phyloP scores from a whole-genome alignment of 768 basidiomycete species.

The Lactarius vividus region DNA sequence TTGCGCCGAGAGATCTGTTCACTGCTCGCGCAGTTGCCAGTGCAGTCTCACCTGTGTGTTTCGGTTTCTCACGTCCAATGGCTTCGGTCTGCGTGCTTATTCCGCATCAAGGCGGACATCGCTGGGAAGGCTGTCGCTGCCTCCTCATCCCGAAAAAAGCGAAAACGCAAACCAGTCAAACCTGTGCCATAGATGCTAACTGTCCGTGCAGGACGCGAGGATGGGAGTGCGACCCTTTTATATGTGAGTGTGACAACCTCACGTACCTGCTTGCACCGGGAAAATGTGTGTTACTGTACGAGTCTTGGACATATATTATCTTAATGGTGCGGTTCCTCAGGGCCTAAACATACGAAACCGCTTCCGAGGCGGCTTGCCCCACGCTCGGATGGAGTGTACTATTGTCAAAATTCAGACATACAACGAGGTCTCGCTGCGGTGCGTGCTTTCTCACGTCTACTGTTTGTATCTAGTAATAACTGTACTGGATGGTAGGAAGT shows the following conservation, averaged over 20 bases:
- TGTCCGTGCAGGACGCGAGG: slow-evolving; percentile 53
- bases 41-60: slow-evolving; percentile 51
- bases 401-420: slow-evolving; percentile 18
- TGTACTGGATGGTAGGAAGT: not conserved
- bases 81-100: not conserved
- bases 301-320: not conserved
- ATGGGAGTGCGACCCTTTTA: slow-evolving; percentile 68
- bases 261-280: slow-evolving; percentile 29
- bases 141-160: not conserved
- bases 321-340: not conserved
- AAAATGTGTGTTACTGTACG: not conserved
- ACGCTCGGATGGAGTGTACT: not conserved
- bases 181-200: slow-evolving; percentile 37
- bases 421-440: slow-evolving; percentile 18
- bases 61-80: not conserved
- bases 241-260: slow-evolving; percentile 53
- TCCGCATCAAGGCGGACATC: slow-evolving; percentile 45
- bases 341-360: not conserved
- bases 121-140: slow-evolving; percentile 56
- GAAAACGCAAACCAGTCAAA: slow-evolving; percentile 21
- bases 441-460: not conserved
- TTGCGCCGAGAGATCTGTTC: slow-evolving; percentile 49
- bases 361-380: not conserved
- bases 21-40: slow-evolving; percentile 55
- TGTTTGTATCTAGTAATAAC: not conserved